Conservation (phyloP, 164 flowering plant genomes). For the Vitis riparia region DNA sequence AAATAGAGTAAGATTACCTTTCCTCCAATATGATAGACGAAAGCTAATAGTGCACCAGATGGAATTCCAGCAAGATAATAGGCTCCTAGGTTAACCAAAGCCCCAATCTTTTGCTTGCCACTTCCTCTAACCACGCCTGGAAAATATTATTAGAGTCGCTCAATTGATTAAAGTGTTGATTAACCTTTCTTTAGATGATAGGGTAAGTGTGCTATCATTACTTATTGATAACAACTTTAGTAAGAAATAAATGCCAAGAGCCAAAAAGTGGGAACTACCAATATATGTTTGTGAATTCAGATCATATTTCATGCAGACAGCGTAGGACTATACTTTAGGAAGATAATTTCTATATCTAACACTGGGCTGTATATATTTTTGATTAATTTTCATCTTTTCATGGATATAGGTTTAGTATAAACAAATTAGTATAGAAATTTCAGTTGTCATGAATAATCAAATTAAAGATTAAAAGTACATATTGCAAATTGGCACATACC, state of each 20-base stretch:
- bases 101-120: conserved; percentile 48
- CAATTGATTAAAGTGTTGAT: background rate
- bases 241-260: no score
- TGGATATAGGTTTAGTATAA: no score
- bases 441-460: background rate
- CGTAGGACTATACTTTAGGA: no score
- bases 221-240: no score
- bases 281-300: no score
- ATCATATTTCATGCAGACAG: no score
- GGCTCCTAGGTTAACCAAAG: conserved; percentile 35
- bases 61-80: conserved; percentile 46
- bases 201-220: no score
- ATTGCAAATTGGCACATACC: conserved; percentile 8
- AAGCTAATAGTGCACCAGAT: conserved; percentile 24
- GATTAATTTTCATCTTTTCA: no score
- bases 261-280: no score
- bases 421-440: background rate
- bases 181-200: background rate
- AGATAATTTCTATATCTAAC: no score
- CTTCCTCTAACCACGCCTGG: conserved; percentile 39
- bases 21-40: conserved; percentile 31
- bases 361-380: no score
- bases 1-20: conserved; percentile 23
- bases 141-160: background rate
- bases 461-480: background rate